Evolutionary conservation across 208 protist genomes (phyloP), one percentile per base, ranked within the genome.

Genomic region (Trypanosoma grayi): DNA sequence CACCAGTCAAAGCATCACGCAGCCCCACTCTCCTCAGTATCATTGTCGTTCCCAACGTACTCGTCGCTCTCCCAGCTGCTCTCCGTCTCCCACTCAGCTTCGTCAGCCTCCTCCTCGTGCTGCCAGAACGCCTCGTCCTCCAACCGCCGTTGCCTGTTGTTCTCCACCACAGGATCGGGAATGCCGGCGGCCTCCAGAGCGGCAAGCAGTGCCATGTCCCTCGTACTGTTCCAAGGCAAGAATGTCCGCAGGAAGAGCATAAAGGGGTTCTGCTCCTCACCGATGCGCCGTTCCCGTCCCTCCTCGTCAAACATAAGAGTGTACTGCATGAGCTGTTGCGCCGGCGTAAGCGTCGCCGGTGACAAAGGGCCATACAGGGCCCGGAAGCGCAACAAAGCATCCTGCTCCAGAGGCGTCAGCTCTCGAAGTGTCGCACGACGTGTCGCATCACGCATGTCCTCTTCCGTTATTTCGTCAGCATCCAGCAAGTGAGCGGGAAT

Each of bases 401-500:
- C 53, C 14, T 62, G 45, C 7, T 81, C 70, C n/a, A 63, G 27
- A 47, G 48, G 50, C 20, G 27, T 39, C 4, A 69, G 28, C 27
- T 51, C 56, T 8, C 28, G 44, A 2, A 27, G 28, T 16, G 20
- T 37, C 14, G 43, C 33, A 22, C 47, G 60, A 9, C 52, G 59
- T 22, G 28, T 25, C 28, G 71, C 44, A 46, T 72, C 65, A 43
- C 43, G 48, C 52, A 62, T 52, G 28, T 72, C 65, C 20, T 73
- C 50, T 30, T 73, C 77, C 13, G 56, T 66, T 9, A 54, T 6
- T 25, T 53, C 63, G 18, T 45, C 43, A 27, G 54, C 25, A 59
- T 73, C 57, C 8, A 86, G 66, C 8, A 83, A 60, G 31, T 90
- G 76, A 4, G 55, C 72, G 2, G 83, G 83, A 53, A 90, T 81